Evolutionary conservation across 2,329 filamentous ascomycete species (phyloP).

Genomic region (Neonectria coccinea): DNA sequence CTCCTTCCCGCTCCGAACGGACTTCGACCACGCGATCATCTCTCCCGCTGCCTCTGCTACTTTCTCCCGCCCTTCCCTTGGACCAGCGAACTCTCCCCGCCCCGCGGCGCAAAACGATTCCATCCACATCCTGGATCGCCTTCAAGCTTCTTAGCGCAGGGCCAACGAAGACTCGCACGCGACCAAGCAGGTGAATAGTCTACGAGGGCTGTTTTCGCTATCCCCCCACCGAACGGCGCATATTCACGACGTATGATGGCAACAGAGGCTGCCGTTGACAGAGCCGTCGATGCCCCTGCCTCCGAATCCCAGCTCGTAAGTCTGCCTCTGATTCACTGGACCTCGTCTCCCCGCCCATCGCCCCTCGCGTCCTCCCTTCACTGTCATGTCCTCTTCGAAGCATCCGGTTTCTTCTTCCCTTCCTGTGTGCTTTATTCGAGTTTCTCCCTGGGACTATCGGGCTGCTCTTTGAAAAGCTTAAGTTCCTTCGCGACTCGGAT

Average conservation of each 20-base stretch:
- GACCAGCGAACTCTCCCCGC: conserved; percentile 21
- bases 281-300: conserved; percentile 65
- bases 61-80: conserved; percentile 23
- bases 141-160: conserved; percentile 34
- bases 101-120: conserved; percentile 30
- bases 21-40: conserved; percentile 6
- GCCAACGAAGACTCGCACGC: conserved; percentile 31
- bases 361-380: conserved; percentile 8
- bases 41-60: conserved; percentile 1
- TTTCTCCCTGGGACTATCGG: neutral
- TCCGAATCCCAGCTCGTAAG: conserved; percentile 61
- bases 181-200: conserved; percentile 41
- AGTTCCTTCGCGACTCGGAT: conserved; percentile 11
- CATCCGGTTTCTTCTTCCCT: neutral
- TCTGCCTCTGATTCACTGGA: conserved; percentile 28
- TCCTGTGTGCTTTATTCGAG: neutral
- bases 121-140: conserved; percentile 24
- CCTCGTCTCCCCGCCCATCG: neutral
- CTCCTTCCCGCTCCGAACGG: conserved; percentile 9
- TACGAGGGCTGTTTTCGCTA: conserved; percentile 45
- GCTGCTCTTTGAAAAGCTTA: conserved; percentile 9
- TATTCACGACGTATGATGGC: conserved; percentile 71
- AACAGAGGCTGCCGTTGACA: conserved; percentile 69
- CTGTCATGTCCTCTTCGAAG: neutral
- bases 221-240: conserved; percentile 48